phyloP scores from a whole-genome alignment of 306 rosid species.

The Oemleria cerasiformis region DNA sequence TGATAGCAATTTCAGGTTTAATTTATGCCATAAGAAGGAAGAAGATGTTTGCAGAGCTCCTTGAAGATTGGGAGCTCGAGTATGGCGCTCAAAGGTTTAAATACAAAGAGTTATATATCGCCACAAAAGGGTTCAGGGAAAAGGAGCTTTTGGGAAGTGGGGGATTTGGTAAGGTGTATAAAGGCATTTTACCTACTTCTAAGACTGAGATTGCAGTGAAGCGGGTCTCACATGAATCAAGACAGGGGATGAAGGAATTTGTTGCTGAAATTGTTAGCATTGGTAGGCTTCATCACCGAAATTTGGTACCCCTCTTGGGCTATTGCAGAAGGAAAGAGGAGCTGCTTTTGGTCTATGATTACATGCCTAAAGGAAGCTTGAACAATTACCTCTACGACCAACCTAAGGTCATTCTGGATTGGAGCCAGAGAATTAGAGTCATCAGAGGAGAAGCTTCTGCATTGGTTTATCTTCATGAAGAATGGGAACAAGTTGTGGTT shows the following conservation, averaged over 20 bases:
- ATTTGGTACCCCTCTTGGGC: constrained; percentile 59
- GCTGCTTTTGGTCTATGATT: constrained; percentile 61
- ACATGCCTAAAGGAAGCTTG: constrained; percentile 74
- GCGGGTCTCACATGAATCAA: constrained; percentile 64
- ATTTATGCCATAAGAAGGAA: constrained; percentile 26
- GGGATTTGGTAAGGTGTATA: constrained; percentile 74
- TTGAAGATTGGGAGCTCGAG: constrained; percentile 69
- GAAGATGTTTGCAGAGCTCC: constrained; percentile 38
- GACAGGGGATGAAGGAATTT: constrained; percentile 70
- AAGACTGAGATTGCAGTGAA: constrained; percentile 64
- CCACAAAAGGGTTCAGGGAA: constrained; percentile 64
- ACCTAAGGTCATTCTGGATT: constrained; percentile 38
- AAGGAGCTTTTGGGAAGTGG: constrained; percentile 55
- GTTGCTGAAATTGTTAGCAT: constrained; percentile 62
- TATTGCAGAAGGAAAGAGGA: constrained; percentile 63
- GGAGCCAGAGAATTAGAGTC: constrained; percentile 58
- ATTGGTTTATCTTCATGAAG: constrained; percentile 62
- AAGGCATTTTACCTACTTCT: constrained; percentile 48
- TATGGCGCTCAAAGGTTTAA: constrained; percentile 62
- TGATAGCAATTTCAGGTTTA: neutral
- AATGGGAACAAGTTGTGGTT: constrained; percentile 66
- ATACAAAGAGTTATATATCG: constrained; percentile 47
- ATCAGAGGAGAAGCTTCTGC: constrained; percentile 54
- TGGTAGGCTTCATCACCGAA: constrained; percentile 64
- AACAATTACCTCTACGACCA: constrained; percentile 41